Evolutionary conservation across 306 rosid species (phyloP), one percentile per base, ranked within the genome.

Genomic region (Vigna nakashimae): DNA sequence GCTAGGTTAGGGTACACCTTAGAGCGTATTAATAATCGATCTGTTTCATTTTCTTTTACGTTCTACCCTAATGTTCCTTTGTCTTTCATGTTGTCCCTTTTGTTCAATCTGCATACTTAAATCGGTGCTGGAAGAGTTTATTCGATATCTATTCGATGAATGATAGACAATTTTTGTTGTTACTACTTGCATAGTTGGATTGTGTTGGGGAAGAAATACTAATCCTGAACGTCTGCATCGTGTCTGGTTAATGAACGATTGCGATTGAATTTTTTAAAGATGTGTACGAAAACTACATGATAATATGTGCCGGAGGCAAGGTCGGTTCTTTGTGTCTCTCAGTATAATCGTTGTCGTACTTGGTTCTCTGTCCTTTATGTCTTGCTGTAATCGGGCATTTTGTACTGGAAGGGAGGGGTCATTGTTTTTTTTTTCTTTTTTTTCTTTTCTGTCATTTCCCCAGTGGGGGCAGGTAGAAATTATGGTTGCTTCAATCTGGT

Each of bases 1-100:
- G 63, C 74, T 30, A 84, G 80, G 36, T 24, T n/a, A 50, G 55
- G 69, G 70, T 59, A 76, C 77, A 49, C 36, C 17, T 75, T 58
- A 76, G 79, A 49, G 45, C 17, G 48, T 45, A 46, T 79, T 84
- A 1, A 14, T 10, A 63, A 65, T 87, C 43, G 24, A 77, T 64
- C 55, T 83, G 63, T 71, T 68, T 22, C 30, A 4, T 65, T 8
- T 17, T 65, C 1, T 65, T 17, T 65, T 65, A 6, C 1, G 7
- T 28, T 59, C 42, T 9, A 0, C 10, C 13, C 16, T 11, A 13
- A 38, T 42, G 32, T 8, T 40, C 5, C 4, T 11, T 40, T 17
- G 13, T 0, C 55, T 65, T 40, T 65, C 10, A 11, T 17, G 2
- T 12, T 17, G 32, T 65, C 71, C 11, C 53, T 46, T 38, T 2